Evolutionary conservation across 2,329 filamentous ascomycete genomes (phyloP).

Genomic region (Sphaceloma murrayae): DNA sequence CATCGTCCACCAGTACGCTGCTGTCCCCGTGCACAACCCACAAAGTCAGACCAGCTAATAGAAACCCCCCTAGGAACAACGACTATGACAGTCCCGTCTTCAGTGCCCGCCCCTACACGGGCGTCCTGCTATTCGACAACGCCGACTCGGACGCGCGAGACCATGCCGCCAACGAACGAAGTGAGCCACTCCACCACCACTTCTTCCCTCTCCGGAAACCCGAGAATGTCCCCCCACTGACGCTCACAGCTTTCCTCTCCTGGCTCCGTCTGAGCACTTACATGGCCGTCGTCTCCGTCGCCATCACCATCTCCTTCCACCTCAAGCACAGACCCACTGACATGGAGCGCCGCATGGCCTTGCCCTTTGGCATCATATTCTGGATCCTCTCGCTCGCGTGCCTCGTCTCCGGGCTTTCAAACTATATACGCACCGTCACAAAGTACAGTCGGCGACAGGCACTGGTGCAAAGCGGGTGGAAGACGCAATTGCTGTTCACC

Average conservation of each 20-base stretch:
- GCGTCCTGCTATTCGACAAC: slow-evolving; percentile 64
- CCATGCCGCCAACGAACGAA: slow-evolving; percentile 71
- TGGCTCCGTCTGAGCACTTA: slow-evolving; percentile 85
- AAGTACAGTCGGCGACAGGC: slow-evolving; percentile 71
- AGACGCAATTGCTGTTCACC: slow-evolving; percentile 68
- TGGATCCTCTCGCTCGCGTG: slow-evolving; percentile 75
- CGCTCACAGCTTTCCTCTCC: slow-evolving; percentile 59
- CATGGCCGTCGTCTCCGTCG: slow-evolving; percentile 79
- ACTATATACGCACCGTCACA: slow-evolving; percentile 76
- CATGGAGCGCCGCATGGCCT: slow-evolving; percentile 65
- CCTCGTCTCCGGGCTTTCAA: slow-evolving; percentile 65
- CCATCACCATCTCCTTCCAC: slow-evolving; percentile 90
- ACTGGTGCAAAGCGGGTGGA: slow-evolving; percentile 87
- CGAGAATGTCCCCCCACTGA: neutral
- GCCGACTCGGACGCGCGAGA: slow-evolving; percentile 64
- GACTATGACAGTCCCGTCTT: slow-evolving; percentile 42
- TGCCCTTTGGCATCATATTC: slow-evolving; percentile 79
- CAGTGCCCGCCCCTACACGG: slow-evolving; percentile 52
- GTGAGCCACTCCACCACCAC: slow-evolving; percentile 25
- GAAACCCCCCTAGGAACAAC: slow-evolving; percentile 33
- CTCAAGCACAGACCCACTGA: slow-evolving; percentile 61
- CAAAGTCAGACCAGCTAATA: too few relatives aligned
- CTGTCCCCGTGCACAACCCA: neutral
- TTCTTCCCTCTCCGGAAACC: neutral
- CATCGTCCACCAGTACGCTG: slow-evolving; percentile 5